Evolutionary conservation across 1,139 yeast genomes (phyloP), one percentile per base, ranked within the genome.

Genomic region (Geotrichum australiense): DNA sequence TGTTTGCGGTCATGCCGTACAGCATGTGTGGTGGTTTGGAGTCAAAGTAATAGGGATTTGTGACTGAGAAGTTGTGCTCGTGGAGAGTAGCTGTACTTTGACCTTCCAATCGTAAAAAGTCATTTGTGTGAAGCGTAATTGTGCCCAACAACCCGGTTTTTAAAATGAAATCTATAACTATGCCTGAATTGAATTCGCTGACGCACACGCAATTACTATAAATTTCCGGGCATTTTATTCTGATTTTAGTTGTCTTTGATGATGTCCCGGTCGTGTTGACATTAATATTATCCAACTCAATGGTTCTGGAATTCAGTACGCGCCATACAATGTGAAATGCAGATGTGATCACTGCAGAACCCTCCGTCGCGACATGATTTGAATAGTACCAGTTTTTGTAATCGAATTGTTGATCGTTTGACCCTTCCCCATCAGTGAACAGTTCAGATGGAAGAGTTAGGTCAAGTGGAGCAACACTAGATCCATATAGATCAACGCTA

Each of bases 11-110:
- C 5, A 78, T 58, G 0, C 79, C 59, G 43, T 70, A 68, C 46
- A 84, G 53, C 16, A 68, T 62, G 45, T 74, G 74, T 1, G 94
- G 91, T 10, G 66, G 61, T 52, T 87, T 71, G 32, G 80, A 65
- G 46, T 82, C 86, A 56, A 85, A 83, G 11, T 86, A 77, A 56
- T 80, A 81, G 1, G 94, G 94, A 29, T 48, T 48, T 37, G 55
- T 55, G 36, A 59, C 52, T n/a, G n/a, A n/a, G n/a, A n/a, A n/a
- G n/a, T n/a, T n/a, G n/a, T n/a, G n/a, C n/a, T n/a, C n/a, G n/a
- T n/a, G n/a, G n/a, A n/a, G n/a, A n/a, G n/a, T n/a, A n/a, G n/a
- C n/a, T n/a, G n/a, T n/a, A n/a, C n/a, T n/a, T n/a, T n/a, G n/a
- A n/a, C n/a, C n/a, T n/a, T n/a, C n/a, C n/a, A n/a, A n/a, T n/a